Evolutionary conservation across 805 yeast species (phyloP), one percentile per base, ranked within the genome.

Genomic region (Jamesozyma gamospora): DNA sequence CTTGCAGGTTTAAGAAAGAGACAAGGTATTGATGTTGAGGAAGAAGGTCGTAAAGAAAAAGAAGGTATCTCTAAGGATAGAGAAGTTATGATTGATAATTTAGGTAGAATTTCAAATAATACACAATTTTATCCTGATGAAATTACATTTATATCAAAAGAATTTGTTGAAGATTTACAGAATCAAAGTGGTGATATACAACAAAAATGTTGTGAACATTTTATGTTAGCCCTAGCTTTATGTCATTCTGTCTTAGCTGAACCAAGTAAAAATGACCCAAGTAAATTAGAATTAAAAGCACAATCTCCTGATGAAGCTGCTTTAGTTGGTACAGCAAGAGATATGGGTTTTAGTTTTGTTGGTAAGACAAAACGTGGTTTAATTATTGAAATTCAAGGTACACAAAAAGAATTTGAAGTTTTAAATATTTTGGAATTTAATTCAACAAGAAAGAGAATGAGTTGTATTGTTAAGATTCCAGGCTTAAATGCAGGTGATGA

Each of bases 301-400:
- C 92, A 82, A 56, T 79, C 87, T 19, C 94, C 94, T 0, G 94
- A 83, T 67, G 94, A 83, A 60, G 87, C 88, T 21, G 92, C 94
- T 0, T 69, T 83, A 41, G 94, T 83, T 13, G 79, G 79, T 13
- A 81, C 92, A 16, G 92, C 92, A 0, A 71, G 88, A 56, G 80
- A 82, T 51, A 65, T 81, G 50, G 94, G 94, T 0, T 82, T 75
- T 59, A 70, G 73, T 28, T 82, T 81, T 55, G 56, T 71, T 15
- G 78, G 73, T 32, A 72, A 76, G 56, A 82, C 87, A 9, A 81
- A 80, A 53, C 69, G 70, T 36, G 92, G 90, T 41, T 52, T 80
- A 15, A 62, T 81, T 36, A 66, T 83, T 34, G 76, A 77, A 40
- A 76, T 77, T 29, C 86, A 80, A 58, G 92, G 92, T 44, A 70